Conservation (phyloP, 495 filamentous ascomycete species). For the Tetracladium setigerum region DNA sequence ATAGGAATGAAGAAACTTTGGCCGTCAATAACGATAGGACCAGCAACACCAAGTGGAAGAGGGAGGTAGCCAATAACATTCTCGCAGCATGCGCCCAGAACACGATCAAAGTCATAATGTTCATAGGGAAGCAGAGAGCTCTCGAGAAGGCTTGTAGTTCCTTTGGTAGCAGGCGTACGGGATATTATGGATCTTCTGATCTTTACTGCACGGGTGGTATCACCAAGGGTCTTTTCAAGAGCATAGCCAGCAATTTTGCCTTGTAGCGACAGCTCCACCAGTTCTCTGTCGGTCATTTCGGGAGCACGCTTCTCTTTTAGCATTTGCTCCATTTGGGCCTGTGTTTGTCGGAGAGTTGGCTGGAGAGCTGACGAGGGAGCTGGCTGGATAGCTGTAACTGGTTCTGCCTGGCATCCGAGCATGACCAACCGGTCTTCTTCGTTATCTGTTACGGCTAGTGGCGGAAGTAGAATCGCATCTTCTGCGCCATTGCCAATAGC, state of each 20-base stretch:
- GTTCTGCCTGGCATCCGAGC: too few species aligned
- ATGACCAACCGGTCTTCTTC: constrained; percentile 29
- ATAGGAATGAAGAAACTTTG: constrained; percentile 92
- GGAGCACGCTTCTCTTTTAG: constrained; percentile 70
- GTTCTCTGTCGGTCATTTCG: constrained; percentile 73
- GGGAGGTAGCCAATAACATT: constrained; percentile 98
- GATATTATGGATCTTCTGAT: constrained; percentile 81
- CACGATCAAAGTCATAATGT: constrained; percentile 86
- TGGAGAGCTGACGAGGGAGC: too few species aligned
- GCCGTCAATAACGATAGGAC: constrained; percentile 87
- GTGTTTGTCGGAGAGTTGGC: constrained; percentile 34
- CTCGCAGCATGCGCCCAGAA: constrained; percentile 94
- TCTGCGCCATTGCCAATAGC: constrained; percentile 11
- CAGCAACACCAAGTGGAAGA: constrained; percentile 86
- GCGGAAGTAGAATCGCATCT: constrained; percentile 22
- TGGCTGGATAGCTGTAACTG: too few species aligned
- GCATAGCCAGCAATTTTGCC: constrained; percentile 91
- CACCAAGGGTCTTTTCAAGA: constrained; percentile 71
- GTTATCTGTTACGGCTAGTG: constrained; percentile 44
- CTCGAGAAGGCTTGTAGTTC: constrained; percentile 68
- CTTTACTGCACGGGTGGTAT: constrained; percentile 89
- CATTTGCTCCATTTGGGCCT: constrained; percentile 64
- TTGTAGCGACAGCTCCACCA: constrained; percentile 69
- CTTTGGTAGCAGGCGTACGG: constrained; percentile 69
- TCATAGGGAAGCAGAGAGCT: constrained; percentile 81